A percentile compares a stretch with the other conserved stretches of the same genome.
Evolutionary conservation across 75 land plant genomes (phyloP).

Genomic region (Chamaecyparis obtusa): DNA sequence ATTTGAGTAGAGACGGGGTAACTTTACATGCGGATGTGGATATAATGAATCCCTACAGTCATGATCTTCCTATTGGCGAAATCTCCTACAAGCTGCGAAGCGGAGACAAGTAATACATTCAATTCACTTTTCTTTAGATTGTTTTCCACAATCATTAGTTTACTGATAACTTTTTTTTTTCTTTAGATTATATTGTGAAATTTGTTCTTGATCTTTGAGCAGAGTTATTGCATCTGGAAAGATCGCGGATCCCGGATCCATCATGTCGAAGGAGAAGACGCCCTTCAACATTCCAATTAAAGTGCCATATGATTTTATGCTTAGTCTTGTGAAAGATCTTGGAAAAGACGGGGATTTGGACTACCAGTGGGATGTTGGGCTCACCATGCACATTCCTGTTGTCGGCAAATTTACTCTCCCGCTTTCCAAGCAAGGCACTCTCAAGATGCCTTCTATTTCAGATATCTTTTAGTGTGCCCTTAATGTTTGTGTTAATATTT

Average conservation of each 20-base stretch:
- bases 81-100: slow-evolving; percentile 66
- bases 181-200: neutral
- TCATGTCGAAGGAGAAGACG: slow-evolving; percentile 51
- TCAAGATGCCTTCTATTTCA: slow-evolving; percentile 75
- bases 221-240: slow-evolving; percentile 73
- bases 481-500: no score
- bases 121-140: neutral
- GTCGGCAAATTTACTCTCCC: slow-evolving; percentile 81
- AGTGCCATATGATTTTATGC: slow-evolving; percentile 60
- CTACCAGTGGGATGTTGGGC: slow-evolving; percentile 51
- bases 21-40: slow-evolving; percentile 39
- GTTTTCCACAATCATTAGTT: no score
- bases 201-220: neutral
- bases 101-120: slow-evolving; percentile 47
- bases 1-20: slow-evolving; percentile 36
- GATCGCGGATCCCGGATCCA: slow-evolving; percentile 71
- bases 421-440: slow-evolving; percentile 52
- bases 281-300: slow-evolving; percentile 44
- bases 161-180: no score
- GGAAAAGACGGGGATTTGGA: slow-evolving; percentile 89
- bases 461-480: slow-evolving; percentile 44
- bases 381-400: slow-evolving; percentile 68
- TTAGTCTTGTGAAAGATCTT: slow-evolving; percentile 61
- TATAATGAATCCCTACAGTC: slow-evolving; percentile 70
- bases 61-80: slow-evolving; percentile 74